These are phyloP conservation scores for Echeveria elegans DNA, from an alignment of 164 flowering plant genomes.

Conservation along the genomic window DNA sequence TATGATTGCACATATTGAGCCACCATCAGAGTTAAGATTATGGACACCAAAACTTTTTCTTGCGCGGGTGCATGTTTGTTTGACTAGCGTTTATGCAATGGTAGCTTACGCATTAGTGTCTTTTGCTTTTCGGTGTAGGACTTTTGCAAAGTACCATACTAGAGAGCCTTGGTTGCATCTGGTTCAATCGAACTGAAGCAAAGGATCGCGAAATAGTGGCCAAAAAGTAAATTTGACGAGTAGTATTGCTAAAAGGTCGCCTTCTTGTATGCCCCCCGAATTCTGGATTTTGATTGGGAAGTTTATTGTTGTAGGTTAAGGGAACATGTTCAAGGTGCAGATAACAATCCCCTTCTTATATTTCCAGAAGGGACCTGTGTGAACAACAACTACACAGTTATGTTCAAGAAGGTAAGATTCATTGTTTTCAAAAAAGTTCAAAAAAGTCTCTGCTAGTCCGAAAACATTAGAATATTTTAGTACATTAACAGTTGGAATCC, in stretches of 20 bases:
- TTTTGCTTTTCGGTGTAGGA: slow-evolving; percentile 28
- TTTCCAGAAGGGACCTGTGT: slow-evolving; percentile 99
- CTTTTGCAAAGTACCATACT: slow-evolving; percentile 78
- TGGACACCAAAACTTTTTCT: not conserved
- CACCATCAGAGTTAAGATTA: no score
- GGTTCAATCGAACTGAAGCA: slow-evolving; percentile 90
- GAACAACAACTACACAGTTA: slow-evolving; percentile 85
- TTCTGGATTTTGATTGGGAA: not conserved
- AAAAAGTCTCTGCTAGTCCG: no score
- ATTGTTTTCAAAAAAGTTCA: no score
- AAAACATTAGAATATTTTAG: no score
- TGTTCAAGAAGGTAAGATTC: slow-evolving; percentile 84
- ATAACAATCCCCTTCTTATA: slow-evolving; percentile 93
- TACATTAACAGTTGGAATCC: no score
- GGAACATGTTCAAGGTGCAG: slow-evolving; percentile 67
- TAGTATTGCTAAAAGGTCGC: not conserved
- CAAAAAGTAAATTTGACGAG: slow-evolving; percentile 49
- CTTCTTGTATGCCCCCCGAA: not conserved
- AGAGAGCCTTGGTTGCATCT: slow-evolving; percentile 93
- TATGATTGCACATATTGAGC: no score
- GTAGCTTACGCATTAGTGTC: not conserved
- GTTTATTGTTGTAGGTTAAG: slow-evolving; percentile 45
- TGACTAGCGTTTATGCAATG: no score
- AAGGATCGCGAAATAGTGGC: slow-evolving; percentile 93
- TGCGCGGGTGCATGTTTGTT: no score